Evolutionary conservation across 2,329 filamentous ascomycete genomes (phyloP).

Genomic region (Tolypocladium inflatum): DNA sequence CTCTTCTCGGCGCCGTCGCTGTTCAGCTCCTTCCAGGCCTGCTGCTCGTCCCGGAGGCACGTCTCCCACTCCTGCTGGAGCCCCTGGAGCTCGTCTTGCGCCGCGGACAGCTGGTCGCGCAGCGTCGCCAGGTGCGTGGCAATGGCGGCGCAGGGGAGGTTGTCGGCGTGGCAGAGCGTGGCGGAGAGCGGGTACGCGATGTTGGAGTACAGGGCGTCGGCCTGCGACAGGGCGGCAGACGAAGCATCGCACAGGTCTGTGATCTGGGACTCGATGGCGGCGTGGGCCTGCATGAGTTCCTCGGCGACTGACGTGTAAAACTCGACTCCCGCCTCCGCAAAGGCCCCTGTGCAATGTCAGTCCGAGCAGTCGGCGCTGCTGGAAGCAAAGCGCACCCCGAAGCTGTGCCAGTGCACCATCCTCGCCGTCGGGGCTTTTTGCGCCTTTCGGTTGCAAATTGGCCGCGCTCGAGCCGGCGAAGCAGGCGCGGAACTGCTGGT

Average conservation of each 20-base stretch:
- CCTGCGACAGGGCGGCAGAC: slow-evolving; percentile 5
- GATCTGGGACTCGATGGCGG: slow-evolving; percentile 11
- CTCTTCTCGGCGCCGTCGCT: not conserved
- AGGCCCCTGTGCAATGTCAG: slow-evolving; percentile 7
- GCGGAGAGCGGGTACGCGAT: slow-evolving; percentile 19
- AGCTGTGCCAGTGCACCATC: slow-evolving; percentile 7
- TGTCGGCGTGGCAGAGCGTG: slow-evolving; percentile 18
- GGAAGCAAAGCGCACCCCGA: slow-evolving; percentile 6
- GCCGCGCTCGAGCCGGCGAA: slow-evolving; percentile 4
- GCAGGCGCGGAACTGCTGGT: slow-evolving; percentile 13
- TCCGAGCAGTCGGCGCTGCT: not conserved
- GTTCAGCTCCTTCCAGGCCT: slow-evolving; percentile 10
- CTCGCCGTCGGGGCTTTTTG: not conserved
- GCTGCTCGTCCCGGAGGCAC: slow-evolving; percentile 10
- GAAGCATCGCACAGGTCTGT: slow-evolving; percentile 10
- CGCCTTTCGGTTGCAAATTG: not conserved
- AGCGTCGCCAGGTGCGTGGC: slow-evolving; percentile 14
- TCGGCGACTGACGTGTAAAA: slow-evolving; percentile 10
- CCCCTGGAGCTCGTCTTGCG: slow-evolving; percentile 12
- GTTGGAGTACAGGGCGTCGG: slow-evolving; percentile 18
- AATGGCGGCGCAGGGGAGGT: slow-evolving; percentile 14
- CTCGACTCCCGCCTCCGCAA: slow-evolving; percentile 12
- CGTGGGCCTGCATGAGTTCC: slow-evolving; percentile 12
- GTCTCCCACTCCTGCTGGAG: slow-evolving; percentile 15
- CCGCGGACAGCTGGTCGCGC: slow-evolving; percentile 9